Conservation (phyloP, 225 moss, liverwort and hornwort species). For the Antitrichia curtipendula region DNA sequence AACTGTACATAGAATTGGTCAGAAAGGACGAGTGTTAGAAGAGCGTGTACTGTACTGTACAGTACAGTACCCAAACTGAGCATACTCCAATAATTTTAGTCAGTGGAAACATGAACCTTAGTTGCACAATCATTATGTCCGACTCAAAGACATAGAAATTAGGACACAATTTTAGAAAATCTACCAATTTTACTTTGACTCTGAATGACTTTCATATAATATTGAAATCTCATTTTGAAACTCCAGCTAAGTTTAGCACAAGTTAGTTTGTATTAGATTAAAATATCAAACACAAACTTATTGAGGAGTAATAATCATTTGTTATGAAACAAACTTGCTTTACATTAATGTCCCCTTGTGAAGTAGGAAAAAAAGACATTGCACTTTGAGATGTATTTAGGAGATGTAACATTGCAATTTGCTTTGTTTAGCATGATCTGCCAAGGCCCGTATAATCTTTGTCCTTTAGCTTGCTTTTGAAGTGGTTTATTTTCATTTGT, state of each 20-base stretch:
- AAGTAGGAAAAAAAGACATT: neutral
- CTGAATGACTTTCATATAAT: neutral
- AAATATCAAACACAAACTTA: neutral
- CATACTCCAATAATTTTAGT: neutral
- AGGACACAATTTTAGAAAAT: neutral
- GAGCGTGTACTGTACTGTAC: no score
- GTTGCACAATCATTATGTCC: neutral
- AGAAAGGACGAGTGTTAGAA: neutral
- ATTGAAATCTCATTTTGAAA: neutral
- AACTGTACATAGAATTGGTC: no score
- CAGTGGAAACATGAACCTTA: no score
- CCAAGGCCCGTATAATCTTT: neutral
- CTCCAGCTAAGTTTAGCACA: no score
- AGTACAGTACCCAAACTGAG: no score
- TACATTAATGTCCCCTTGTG: rapidly evolving
- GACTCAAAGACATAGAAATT: neutral
- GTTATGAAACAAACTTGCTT: neutral
- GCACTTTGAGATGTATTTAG: neutral
- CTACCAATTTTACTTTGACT: neutral
- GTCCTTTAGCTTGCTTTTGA: neutral
- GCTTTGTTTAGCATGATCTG: neutral
- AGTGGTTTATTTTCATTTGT: neutral
- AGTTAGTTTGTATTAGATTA: neutral
- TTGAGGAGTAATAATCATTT: neutral
- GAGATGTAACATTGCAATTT: neutral